phyloP scores from a whole-genome alignment of 768 basidiomycete genomes.

The Suillus luteus region DNA sequence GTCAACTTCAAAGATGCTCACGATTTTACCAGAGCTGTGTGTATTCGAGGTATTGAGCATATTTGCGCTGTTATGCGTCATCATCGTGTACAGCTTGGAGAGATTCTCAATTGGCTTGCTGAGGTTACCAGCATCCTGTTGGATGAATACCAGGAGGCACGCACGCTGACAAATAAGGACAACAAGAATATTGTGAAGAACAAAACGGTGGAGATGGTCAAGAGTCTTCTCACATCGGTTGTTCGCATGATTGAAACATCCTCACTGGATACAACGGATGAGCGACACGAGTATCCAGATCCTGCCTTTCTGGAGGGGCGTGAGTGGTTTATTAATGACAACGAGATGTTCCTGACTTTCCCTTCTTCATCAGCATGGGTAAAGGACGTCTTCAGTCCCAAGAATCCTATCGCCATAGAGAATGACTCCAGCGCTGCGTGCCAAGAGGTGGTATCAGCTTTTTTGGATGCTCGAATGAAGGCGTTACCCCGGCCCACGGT shows the following conservation, averaged over 20 bases:
- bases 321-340: conserved; percentile 32
- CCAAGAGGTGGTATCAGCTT: conserved; percentile 56
- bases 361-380: conserved; percentile 55
- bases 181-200: conserved; percentile 17
- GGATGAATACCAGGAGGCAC: conserved; percentile 49
- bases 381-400: conserved; percentile 46
- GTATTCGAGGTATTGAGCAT: conserved; percentile 74
- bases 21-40: conserved; percentile 61
- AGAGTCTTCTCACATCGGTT: conserved; percentile 57
- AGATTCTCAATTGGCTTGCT: conserved; percentile 63
- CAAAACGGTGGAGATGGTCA: conserved; percentile 42
- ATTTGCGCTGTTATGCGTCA: conserved; percentile 63
- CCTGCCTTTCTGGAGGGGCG: conserved; percentile 56
- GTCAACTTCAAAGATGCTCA: conserved; percentile 69
- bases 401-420: conserved; percentile 43
- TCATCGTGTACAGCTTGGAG: conserved; percentile 49
- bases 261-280: conserved; percentile 39
- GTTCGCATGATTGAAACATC: conserved; percentile 50
- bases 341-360: conserved; percentile 13
- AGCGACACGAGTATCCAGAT: conserved; percentile 58
- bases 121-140: conserved; percentile 59
- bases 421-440: conserved; percentile 54
- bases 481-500: conserved; percentile 48
- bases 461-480: conserved; percentile 57
- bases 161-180: conserved; percentile 23